Base-by-base conservation (phyloP, 345 rosid genomes). In the Populus davidiana region DNA sequence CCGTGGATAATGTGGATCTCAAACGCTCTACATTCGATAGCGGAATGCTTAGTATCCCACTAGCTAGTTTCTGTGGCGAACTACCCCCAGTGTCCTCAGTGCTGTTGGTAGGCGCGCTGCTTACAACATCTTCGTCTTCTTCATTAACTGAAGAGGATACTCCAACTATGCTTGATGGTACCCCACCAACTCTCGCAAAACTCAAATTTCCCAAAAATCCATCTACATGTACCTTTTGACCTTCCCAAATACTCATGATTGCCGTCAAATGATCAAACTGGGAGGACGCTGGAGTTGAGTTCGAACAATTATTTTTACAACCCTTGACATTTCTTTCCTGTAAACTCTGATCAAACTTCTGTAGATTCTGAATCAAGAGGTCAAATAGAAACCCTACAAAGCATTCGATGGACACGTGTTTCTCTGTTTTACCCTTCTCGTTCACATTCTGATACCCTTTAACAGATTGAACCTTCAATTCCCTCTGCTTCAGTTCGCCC, bases 131-230 rank as follows among this genome's bases (percentile, higher is more conserved):
- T 75, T 81, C 93, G 23, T 87, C 89, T 43, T 86, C 92, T 75
- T 88, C 93, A 80, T 85, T 85, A 18, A 86, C 83, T 1, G 92
- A 81, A 78, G 93, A 82, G 65, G 99, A 61, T 75, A 91, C 86
- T 33, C 93, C 97, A 81, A 88, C 94, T 20, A 96, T 83, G 79
- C 94, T 80, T 10, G 99, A 83, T 4, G 97, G 91, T 39, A 93
- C 88, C 69, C 93, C 96, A 79, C 99, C 97, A 69, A 96, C 94
- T 81, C 94, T 89, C 0, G 99, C 99, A 82, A 96, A 96, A 80
- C 86, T 91, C 86, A 91, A 69, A 84, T 88, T 93, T 67, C 99
- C 94, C 10, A 93, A 82, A 79, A 96, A 90, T 38, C 89, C 97
- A 85, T 96, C 90, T 5, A 96, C 86, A 31, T 93, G 89, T 8